Conservation (phyloP, 179 eudicot genomes). For the Beta lomatogona region DNA sequence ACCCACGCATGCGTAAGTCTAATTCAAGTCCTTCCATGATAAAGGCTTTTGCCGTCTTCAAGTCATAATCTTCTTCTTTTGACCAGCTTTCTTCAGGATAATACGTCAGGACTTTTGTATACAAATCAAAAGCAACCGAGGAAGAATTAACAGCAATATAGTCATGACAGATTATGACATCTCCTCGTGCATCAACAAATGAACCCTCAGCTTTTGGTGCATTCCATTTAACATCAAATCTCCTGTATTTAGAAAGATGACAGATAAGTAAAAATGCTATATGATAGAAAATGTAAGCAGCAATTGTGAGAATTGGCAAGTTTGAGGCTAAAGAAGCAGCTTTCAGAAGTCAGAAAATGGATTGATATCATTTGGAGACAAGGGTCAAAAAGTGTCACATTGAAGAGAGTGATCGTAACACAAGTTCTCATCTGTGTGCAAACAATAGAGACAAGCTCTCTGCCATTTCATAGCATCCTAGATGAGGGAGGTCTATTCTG, state of each 20-base stretch:
- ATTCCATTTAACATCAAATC: slow-evolving; percentile 97
- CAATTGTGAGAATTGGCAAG: background rate
- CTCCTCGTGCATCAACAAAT: slow-evolving; percentile 94
- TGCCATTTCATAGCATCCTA: too few species aligned
- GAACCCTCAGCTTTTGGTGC: slow-evolving; percentile 99
- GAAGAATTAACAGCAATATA: slow-evolving; percentile 77
- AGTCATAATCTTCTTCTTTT: slow-evolving; percentile 44
- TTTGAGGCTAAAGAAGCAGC: too few species aligned
- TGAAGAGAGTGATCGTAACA: too few species aligned
- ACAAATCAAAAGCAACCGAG: slow-evolving; percentile 85
- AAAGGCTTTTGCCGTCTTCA: slow-evolving; percentile 51
- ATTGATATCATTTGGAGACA: too few species aligned
- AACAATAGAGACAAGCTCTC: too few species aligned
- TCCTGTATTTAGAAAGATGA: slow-evolving; percentile 46
- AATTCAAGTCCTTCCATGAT: slow-evolving; percentile 84
- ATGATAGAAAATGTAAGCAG: slow-evolving; percentile 4
- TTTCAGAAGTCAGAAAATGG: too few species aligned
- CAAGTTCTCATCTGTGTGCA: too few species aligned
- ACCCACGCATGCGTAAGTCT: slow-evolving; percentile 93
- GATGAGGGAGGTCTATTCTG: too few species aligned
- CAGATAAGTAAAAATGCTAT: slow-evolving; percentile 1
- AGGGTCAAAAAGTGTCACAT: too few species aligned
- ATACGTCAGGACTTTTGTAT: slow-evolving; percentile 60
- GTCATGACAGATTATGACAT: slow-evolving; percentile 88
- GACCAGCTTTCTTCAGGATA: slow-evolving; percentile 61